Evolutionary conservation across 345 rosid genomes (phyloP).

Genomic region (Arabidopsis thaliana): DNA sequence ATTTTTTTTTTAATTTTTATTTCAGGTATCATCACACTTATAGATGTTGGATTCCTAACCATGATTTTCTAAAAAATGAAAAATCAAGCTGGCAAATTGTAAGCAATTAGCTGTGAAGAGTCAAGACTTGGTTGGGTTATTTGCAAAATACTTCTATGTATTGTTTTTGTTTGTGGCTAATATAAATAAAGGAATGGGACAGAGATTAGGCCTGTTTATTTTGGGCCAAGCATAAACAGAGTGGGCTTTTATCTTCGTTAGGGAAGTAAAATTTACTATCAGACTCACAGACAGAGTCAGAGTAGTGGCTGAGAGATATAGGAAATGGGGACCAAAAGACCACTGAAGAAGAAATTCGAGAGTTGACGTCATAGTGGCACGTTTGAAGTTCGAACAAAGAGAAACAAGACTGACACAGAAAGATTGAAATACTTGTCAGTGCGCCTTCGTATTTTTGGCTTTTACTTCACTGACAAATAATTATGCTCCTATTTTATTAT

Average conservation of each 20-base stretch:
- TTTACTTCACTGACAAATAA: not conserved
- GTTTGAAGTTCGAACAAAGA: conserved; percentile 14
- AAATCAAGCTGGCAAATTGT: not conserved
- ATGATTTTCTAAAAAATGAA: too few relatives aligned
- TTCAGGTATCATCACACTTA: too few relatives aligned
- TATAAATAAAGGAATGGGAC: too few relatives aligned
- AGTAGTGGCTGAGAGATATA: not conserved
- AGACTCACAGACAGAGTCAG: not conserved
- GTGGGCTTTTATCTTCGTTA: not conserved
- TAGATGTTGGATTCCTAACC: too few relatives aligned
- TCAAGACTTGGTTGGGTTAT: not conserved
- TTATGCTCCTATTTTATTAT: not conserved
- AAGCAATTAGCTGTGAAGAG: not conserved
- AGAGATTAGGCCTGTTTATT: too few relatives aligned
- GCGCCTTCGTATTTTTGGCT: not conserved
- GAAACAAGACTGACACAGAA: conserved; percentile 1
- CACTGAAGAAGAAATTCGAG: conserved; percentile 23
- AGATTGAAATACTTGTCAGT: not conserved
- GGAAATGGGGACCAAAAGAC: not conserved
- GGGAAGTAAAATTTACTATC: not conserved
- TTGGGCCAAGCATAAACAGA: conserved; percentile 2
- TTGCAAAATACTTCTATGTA: too few relatives aligned
- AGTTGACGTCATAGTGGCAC: conserved; percentile 20
- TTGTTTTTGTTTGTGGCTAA: not conserved
- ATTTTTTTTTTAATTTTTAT: too few relatives aligned